Evolutionary conservation across 139 green algal species (phyloP), one percentile per base, ranked within the genome.

Genomic region (Spirogloea muscicola): DNA sequence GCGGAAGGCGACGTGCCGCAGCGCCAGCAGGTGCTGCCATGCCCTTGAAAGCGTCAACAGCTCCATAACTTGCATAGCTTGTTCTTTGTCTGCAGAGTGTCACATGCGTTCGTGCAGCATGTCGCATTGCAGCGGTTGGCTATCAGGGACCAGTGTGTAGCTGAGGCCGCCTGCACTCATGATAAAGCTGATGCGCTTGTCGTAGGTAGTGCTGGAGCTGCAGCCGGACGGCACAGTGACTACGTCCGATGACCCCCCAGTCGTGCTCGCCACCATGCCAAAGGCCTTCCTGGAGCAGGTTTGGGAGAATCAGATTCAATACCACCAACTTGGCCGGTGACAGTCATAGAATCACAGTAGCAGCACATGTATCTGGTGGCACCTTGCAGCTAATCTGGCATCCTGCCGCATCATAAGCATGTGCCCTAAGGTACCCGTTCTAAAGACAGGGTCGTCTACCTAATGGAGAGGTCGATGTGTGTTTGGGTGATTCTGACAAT

Each of bases 221-320:
- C 46, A 79, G 76, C 1, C 51, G 43, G 84, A 88, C 49, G 58
- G 77, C 25, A 84, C 80, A 1, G 76, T 96, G 10, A 84, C 67
- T 13, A 96, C 91, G 0, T 68, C 58, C 1, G 91, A 96, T 44
- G 86, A 90, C 9, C 79, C 87, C 5, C 90, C 91, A 13, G 84
- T 91, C 13, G 82, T 87, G 69, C 80, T 96, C 69, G 91, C 21
- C 69, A 13, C 7, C 31, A 31, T 62, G 7, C 52, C 52, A 38
- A 42, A 38, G 39, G 55, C 29, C 1, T 36, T 87, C 62, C 37
- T 82, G 58, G 10, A 39, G 31, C 49, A 42, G 37, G 29, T 74
- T 16, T 39, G 52, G 31, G 37, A 7, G 31, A 31, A 38, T 64
- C 9, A 64, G 55, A 18, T 1, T 36, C 29, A 18, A 16, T n/a